A percentile compares a stretch with the other conserved stretches of the same genome.
These are phyloP conservation scores for Boletus subcaerulescens DNA, from an alignment of 768 basidiomycete species.

Conservation along the genomic window DNA sequence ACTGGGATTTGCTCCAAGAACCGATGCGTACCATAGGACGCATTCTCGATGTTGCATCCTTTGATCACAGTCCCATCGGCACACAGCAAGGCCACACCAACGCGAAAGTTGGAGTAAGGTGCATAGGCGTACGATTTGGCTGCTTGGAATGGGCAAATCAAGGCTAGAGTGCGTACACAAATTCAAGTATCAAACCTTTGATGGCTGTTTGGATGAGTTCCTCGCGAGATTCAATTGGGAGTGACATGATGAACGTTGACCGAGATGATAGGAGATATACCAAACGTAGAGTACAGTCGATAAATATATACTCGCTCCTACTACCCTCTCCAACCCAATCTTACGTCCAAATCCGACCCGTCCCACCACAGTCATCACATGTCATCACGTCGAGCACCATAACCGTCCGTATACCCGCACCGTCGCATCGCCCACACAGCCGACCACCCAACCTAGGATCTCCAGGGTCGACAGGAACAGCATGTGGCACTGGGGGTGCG, in stretches of 20 bases:
- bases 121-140: conserved; percentile 72
- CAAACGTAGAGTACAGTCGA: not conserved
- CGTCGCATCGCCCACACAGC: conserved; percentile 64
- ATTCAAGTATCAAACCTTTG: conserved; percentile 7
- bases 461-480: conserved; percentile 53
- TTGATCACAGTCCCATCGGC: conserved; percentile 69
- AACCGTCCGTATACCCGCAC: conserved; percentile 49
- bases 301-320: not conserved
- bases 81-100: conserved; percentile 83
- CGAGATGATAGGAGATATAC: not conserved
- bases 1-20: not conserved
- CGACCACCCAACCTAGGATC: conserved; percentile 69
- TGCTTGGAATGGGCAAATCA: conserved; percentile 19
- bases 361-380: conserved; percentile 61
- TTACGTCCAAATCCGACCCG: conserved; percentile 52
- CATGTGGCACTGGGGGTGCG: conserved; percentile 36
- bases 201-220: conserved; percentile 53
- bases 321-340: not conserved
- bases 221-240: conserved; percentile 44
- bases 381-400: conserved; percentile 51
- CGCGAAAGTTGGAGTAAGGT: conserved; percentile 89
- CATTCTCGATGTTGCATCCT: conserved; percentile 94
- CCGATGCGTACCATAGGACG: conserved; percentile 69
- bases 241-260: conserved; percentile 4
- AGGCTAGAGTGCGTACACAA: not conserved